Conservation (phyloP, 1,284 basidiomycete species). For the Rhizoctonia solani region DNA sequence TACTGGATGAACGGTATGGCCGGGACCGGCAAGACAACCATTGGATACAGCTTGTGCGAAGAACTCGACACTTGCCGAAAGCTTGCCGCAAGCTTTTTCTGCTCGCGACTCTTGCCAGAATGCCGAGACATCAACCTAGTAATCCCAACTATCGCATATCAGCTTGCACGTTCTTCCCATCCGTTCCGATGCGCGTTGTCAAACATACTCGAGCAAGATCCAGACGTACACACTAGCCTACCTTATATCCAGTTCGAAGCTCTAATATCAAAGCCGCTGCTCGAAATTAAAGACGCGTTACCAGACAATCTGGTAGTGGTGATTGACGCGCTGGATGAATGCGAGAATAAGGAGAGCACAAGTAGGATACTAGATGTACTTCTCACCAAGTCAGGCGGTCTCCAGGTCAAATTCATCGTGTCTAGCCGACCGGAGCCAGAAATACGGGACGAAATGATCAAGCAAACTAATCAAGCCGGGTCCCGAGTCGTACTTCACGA, state of each 20-base stretch:
- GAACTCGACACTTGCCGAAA: background rate
- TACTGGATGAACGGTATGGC: conserved; percentile 12
- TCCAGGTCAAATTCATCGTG: conserved; percentile 19
- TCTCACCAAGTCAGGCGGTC: background rate
- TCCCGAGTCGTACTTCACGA: background rate
- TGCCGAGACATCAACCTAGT: conserved; percentile 3
- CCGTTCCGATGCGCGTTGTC: background rate
- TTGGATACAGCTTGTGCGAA: background rate
- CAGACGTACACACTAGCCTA: background rate
- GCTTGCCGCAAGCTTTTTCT: conserved; percentile 11
- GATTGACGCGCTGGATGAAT: conserved; percentile 27
- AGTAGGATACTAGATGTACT: background rate
- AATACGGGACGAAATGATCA: background rate
- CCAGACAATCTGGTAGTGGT: background rate
- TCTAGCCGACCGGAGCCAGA: conserved; percentile 18
- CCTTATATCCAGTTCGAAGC: background rate
- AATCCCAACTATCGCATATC: conserved; percentile 31
- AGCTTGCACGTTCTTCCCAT: conserved; percentile 17
- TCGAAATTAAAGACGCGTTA: background rate
- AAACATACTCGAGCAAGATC: background rate
- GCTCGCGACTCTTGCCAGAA: background rate
- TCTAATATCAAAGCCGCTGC: background rate
- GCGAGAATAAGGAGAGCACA: conserved; percentile 7
- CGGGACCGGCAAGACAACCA: conserved; percentile 4
- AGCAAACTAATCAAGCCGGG: background rate